A percentile compares a stretch with the other conserved stretches of the same genome.
phyloP scores from a whole-genome alignment of 1,284 basidiomycete species.

The Cutaneotrichosporon cyanovorans region DNA sequence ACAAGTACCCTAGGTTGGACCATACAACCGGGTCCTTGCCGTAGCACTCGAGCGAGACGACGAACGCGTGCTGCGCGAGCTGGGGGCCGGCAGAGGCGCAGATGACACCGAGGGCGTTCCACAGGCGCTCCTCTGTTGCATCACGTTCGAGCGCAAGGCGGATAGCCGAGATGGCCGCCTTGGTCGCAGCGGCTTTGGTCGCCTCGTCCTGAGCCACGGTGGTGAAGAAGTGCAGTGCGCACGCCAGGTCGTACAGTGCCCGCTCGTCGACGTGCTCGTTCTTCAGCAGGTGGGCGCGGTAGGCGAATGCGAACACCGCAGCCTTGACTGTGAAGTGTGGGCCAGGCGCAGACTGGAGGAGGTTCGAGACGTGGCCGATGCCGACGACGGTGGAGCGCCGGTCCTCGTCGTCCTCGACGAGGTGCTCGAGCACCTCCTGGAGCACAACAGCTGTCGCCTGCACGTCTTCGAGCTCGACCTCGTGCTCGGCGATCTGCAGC shows the following conservation, averaged over 20 bases:
- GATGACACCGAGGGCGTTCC: conserved; percentile 54
- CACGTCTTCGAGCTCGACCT: conserved; percentile 34
- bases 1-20: conserved; percentile 85
- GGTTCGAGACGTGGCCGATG: conserved; percentile 34
- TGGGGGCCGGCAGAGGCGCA: conserved; percentile 32
- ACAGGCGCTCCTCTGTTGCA: conserved; percentile 66
- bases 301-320: conserved; percentile 64
- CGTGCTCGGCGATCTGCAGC: conserved; percentile 54
- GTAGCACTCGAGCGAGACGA: conserved; percentile 79
- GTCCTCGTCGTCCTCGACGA: conserved; percentile 41
- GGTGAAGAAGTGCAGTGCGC: conserved; percentile 56
- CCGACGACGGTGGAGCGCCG: conserved; percentile 30
- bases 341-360: conserved; percentile 24
- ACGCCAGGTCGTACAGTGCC: conserved; percentile 70
- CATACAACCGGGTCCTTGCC: conserved; percentile 71
- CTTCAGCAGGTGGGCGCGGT: conserved; percentile 62
- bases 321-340: conserved; percentile 50
- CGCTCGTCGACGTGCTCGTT: conserved; percentile 53
- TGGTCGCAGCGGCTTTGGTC: conserved; percentile 44
- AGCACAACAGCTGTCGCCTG: conserved; percentile 27
- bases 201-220: conserved; percentile 30
- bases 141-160: conserved; percentile 69
- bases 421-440: conserved; percentile 30
- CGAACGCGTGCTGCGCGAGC: conserved; percentile 80
- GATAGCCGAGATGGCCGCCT: conserved; percentile 58